Percentiles rank a stretch among this genome's conserved stretches.
Evolutionary conservation across 768 basidiomycete genomes (phyloP).

Genomic region (Naganishia randhawae): DNA sequence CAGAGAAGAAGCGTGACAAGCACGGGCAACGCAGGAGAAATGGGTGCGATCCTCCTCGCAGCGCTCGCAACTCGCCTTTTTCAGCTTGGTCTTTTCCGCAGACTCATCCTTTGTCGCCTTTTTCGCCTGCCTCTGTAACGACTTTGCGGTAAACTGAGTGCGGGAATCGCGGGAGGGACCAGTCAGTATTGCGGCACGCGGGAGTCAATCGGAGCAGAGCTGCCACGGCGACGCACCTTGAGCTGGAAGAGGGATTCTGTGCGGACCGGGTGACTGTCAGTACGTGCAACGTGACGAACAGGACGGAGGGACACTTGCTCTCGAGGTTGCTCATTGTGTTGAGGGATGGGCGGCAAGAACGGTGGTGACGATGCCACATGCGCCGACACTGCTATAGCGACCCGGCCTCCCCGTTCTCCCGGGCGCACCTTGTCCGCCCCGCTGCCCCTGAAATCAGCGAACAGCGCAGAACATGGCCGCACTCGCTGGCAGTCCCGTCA

Average conservation of each 20-base stretch:
- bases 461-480: too few species aligned
- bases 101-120: constrained; percentile 96
- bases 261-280: neutral
- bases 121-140: constrained; percentile 87
- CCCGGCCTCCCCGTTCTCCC: neutral
- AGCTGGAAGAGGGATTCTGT: constrained; percentile 97
- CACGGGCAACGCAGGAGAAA: neutral
- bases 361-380: too few species aligned
- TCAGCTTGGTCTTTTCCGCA: constrained; percentile 78
- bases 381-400: too few species aligned
- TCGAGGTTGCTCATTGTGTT: constrained; percentile 59
- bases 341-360: neutral
- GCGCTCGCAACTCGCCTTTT: constrained; percentile 64
- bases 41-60: neutral
- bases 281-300: neutral
- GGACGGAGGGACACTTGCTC: constrained; percentile 59
- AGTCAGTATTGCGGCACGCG: constrained; percentile 18
- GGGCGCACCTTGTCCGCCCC: constrained; percentile 9
- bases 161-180: neutral
- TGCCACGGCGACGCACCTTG: constrained; percentile 73
- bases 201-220: too few species aligned
- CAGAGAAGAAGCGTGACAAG: neutral
- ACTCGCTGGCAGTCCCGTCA: neutral
- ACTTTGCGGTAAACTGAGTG: constrained; percentile 91
- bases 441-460: too few species aligned